phyloP scores from a whole-genome alignment of 2,329 filamentous ascomycete genomes.

The Pseudogymnoascus sp. region DNA sequence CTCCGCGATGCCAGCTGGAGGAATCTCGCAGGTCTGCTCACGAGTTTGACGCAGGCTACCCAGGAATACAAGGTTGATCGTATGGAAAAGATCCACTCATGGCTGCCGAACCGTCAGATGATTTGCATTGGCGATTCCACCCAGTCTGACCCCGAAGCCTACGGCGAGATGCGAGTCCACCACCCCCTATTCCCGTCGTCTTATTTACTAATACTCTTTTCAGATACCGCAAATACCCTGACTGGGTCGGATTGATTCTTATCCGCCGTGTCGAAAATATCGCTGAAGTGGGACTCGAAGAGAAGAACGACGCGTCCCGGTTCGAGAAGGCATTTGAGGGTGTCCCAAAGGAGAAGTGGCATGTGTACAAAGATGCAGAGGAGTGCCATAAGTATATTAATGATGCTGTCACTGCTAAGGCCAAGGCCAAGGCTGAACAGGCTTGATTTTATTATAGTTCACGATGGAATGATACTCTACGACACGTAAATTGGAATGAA shows the following conservation, averaged over 20 bases:
- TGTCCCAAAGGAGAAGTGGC: constrained; percentile 65
- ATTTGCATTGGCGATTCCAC: constrained; percentile 86
- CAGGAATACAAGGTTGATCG: constrained; percentile 78
- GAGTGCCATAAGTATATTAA: constrained; percentile 47
- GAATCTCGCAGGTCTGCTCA: constrained; percentile 71
- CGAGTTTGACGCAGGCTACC: constrained; percentile 70
- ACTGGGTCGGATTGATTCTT: constrained; percentile 75
- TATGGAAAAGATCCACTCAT: constrained; percentile 67
- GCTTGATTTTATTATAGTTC: constrained; percentile 3
- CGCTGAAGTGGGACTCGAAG: constrained; percentile 57
- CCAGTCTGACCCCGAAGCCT: constrained; percentile 84
- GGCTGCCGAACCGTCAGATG: constrained; percentile 71
- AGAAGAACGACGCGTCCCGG: constrained; percentile 64
- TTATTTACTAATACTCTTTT: constrained; percentile 11
- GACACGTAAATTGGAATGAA: background rate
- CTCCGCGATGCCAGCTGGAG: constrained; percentile 82
- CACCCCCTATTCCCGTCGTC: background rate
- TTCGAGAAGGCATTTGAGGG: constrained; percentile 78
- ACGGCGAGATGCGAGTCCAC: constrained; percentile 63
- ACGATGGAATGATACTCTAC: constrained; percentile 1
- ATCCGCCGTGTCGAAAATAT: constrained; percentile 79
- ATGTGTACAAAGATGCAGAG: constrained; percentile 69
- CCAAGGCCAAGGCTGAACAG: background rate
- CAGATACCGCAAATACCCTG: constrained; percentile 55
- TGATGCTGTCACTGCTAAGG: constrained; percentile 15